Base-by-base conservation (phyloP, 2,329 filamentous ascomycete species). In the Colletotrichum cuscutae region DNA sequence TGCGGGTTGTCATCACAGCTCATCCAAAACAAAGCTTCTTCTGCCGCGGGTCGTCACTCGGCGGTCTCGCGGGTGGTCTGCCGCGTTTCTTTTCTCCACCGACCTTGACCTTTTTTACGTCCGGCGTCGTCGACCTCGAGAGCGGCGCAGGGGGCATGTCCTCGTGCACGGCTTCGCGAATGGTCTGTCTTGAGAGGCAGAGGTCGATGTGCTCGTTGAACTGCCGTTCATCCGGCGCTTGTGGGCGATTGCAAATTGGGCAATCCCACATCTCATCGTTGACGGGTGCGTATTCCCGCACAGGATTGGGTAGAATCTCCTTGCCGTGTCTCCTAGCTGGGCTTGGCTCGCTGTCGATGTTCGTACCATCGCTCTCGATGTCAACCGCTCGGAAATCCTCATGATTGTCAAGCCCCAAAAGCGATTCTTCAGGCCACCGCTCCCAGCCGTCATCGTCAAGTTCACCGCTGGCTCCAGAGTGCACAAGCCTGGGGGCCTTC, bases 141-240 rank as follows among this genome's bases (percentile, higher is more conserved):
- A 62, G 19, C 60, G 73, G 26, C 11, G 53, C 58, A 74, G 78
- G 69, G 32, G 79, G 63, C 61, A 78, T 79, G 73, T 86, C 82
- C 68, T 87, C 87, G 70, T 94, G 91, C 1, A 97, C 92, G 0
- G 91, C 93, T 77, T 98, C 94, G 58, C 92, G 92, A 77, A 99
- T 98, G 0, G 95, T 94, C 78, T 94, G 91, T 68, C 92, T 88
- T 0, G 95, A 98, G 1, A 99, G 88, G 80, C 97, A 99, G 9
- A 93, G 89, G 80, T 99, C 97, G 64, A 99, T 95, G 79, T 99
- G 97, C 69, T 93, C 90, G 76, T 99, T 99, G 83, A 98, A 97
- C 0, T 84, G 85, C 58, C 87, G 88, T 80, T 98, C 95, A 62
- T 96, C 88, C 0, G 95, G 89, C 0, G 86, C 78, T 78, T 98